These are phyloP conservation scores for Phaeotremella fagi DNA, from an alignment of 768 basidiomycete genomes.

Conservation along the genomic window DNA sequence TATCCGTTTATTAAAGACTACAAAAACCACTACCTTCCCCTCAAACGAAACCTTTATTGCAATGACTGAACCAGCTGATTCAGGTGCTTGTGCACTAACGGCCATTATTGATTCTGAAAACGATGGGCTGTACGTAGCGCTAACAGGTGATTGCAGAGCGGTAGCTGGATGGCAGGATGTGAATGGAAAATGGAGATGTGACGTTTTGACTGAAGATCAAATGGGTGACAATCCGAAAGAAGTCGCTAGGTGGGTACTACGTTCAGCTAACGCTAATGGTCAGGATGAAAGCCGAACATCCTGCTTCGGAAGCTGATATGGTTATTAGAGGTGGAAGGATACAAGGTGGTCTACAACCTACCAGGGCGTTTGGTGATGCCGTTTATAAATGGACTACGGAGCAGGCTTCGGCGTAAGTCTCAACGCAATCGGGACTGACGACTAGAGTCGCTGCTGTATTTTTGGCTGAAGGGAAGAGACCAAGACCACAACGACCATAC, in stretches of 20 bases:
- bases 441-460: constrained; percentile 1
- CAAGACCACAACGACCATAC: constrained; percentile 17
- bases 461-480: constrained; percentile 15
- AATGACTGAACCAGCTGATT: constrained; percentile 65
- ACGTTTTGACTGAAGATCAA: constrained; percentile 93
- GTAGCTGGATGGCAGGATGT: constrained; percentile 89
- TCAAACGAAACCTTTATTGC: constrained; percentile 58
- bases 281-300: constrained; percentile 44
- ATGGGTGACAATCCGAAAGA: constrained; percentile 88
- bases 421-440: background rate
- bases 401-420: constrained; percentile 35
- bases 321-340: constrained; percentile 43
- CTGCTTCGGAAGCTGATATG: constrained; percentile 35
- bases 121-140: constrained; percentile 79
- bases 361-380: constrained; percentile 47
- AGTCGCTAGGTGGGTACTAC: constrained; percentile 60
- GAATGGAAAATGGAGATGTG: constrained; percentile 77
- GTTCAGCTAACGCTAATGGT: background rate
- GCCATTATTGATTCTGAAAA: constrained; percentile 80
- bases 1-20: constrained; percentile 56
- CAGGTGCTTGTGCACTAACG: constrained; percentile 86
- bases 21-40: constrained; percentile 33
- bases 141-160: constrained; percentile 88
- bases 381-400: constrained; percentile 45
- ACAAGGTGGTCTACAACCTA: constrained; percentile 44